Percentiles rank a stretch among this genome's conserved stretches.
These are phyloP conservation scores for Globisporangium nodosum DNA, from an alignment of 352 stramenopile genomes.

Conservation along the genomic window DNA sequence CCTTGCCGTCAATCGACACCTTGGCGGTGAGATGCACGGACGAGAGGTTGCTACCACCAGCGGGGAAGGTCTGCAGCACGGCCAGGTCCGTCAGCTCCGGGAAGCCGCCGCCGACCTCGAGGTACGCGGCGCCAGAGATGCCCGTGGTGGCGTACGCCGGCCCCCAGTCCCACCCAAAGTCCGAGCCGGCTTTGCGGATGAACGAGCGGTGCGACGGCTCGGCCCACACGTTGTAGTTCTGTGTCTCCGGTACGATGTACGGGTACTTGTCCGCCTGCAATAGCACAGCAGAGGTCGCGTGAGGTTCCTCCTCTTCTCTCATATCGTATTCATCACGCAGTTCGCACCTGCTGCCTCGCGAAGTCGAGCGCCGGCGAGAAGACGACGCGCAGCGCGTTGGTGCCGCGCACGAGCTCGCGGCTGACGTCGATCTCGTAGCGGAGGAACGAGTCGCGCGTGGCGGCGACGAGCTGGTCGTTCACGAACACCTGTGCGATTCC, in stretches of 20 bases:
- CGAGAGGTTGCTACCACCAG: constrained; percentile 23
- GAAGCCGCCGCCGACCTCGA: constrained; percentile 26
- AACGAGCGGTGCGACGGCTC: constrained; percentile 76
- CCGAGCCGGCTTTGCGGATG: constrained; percentile 77
- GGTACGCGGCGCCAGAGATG: constrained; percentile 44
- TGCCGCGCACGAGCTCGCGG: constrained; percentile 10
- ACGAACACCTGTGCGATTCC: constrained; percentile 59
- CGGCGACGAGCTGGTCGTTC: constrained; percentile 47
- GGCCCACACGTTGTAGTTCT: constrained; percentile 77
- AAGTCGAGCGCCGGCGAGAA: constrained; percentile 59
- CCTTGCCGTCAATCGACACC: constrained; percentile 26
- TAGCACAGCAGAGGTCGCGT: constrained; percentile 1
- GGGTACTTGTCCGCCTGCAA: constrained; percentile 50
- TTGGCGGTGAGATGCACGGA: constrained; percentile 33
- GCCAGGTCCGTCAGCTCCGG: constrained; percentile 32
- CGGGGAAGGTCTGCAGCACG: constrained; percentile 35
- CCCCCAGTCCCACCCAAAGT: constrained; percentile 88
- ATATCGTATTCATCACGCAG: too few species aligned
- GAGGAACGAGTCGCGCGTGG: constrained; percentile 62
- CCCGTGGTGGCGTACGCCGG: constrained; percentile 62
- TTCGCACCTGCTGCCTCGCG: constrained; percentile 28
- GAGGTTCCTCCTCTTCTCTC: neutral
- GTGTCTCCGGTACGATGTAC: constrained; percentile 69
- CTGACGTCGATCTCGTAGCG: constrained; percentile 42
- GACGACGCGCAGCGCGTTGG: constrained; percentile 50